Conservation (phyloP, 2,329 filamentous ascomycete genomes). For the Ilyonectria robusta region DNA sequence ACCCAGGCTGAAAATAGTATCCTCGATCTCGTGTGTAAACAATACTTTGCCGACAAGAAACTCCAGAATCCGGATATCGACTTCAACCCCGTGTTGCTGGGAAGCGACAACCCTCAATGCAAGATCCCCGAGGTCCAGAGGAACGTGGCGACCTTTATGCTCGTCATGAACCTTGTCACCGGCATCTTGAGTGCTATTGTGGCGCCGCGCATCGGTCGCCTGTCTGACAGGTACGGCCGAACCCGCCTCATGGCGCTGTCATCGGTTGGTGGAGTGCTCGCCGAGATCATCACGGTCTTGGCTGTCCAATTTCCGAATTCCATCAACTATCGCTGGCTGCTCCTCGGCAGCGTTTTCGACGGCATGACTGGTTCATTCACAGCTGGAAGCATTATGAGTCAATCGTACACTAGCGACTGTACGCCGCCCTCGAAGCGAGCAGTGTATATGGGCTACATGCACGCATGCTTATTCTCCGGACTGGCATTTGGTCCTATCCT, state of each 20-base stretch:
- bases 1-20: conserved; percentile 64
- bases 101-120: conserved; percentile 83
- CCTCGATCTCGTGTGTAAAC: conserved; percentile 84
- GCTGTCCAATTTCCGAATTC: conserved; percentile 81
- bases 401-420: conserved; percentile 93
- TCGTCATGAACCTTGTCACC: conserved; percentile 80
- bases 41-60: conserved; percentile 82
- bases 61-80: conserved; percentile 70
- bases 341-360: conserved; percentile 84
- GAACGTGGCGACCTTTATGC: conserved; percentile 81
- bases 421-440: conserved; percentile 84
- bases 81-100: conserved; percentile 75
- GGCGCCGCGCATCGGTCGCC: conserved; percentile 84
- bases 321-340: conserved; percentile 83
- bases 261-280: conserved; percentile 80
- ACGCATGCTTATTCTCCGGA: conserved; percentile 90
- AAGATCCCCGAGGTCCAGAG: conserved; percentile 83
- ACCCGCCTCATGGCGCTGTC: conserved; percentile 80
- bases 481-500: conserved; percentile 88
- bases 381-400: conserved; percentile 79
- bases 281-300: conserved; percentile 83
- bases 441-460: conserved; percentile 89
- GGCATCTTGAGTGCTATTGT: conserved; percentile 85
- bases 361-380: conserved; percentile 92
- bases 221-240: conserved; percentile 91